These are phyloP conservation scores for Termitomyces sp. DNA, from an alignment of 768 basidiomycete genomes.

Conservation along the genomic window DNA sequence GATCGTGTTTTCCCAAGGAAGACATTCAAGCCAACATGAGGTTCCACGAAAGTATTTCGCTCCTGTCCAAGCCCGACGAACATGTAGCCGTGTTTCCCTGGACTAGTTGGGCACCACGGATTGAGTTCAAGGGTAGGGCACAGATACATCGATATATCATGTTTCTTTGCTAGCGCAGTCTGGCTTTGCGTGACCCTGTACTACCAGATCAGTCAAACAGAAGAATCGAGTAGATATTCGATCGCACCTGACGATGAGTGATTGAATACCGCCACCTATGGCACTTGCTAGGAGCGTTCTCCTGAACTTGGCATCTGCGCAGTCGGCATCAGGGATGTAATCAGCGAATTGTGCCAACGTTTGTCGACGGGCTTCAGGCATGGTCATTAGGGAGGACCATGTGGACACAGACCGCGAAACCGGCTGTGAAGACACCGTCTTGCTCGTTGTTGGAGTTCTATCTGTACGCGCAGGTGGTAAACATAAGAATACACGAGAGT, in stretches of 20 bases:
- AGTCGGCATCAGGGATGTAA: slow-evolving; percentile 19
- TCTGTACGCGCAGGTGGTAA: neutral
- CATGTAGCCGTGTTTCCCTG: slow-evolving; percentile 52
- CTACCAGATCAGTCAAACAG: neutral
- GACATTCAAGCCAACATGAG: slow-evolving; percentile 36
- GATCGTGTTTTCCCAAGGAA: slow-evolving; percentile 40
- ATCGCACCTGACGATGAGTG: slow-evolving; percentile 33
- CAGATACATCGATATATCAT: slow-evolving; percentile 36
- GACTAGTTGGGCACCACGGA: slow-evolving; percentile 47
- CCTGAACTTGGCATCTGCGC: slow-evolving; percentile 29
- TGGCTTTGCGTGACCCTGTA: slow-evolving; percentile 24
- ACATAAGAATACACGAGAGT: neutral
- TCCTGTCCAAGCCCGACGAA: slow-evolving; percentile 52
- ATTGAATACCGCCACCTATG: slow-evolving; percentile 37
- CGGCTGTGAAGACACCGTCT: neutral
- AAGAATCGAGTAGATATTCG: neutral
- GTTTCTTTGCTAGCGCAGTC: slow-evolving; percentile 26
- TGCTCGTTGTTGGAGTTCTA: neutral
- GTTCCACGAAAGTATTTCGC: slow-evolving; percentile 33
- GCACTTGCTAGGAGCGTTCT: slow-evolving; percentile 33
- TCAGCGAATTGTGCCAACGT: slow-evolving; percentile 21
- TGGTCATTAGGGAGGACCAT: neutral
- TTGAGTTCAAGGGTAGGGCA: slow-evolving; percentile 51
- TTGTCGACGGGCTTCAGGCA: slow-evolving; percentile 19
- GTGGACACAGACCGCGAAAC: neutral